Percentiles rank a stretch among this genome's conserved stretches.
Evolutionary conservation across 202 grass and related monocot species (phyloP).

Genomic region (Eragrostis tef): DNA sequence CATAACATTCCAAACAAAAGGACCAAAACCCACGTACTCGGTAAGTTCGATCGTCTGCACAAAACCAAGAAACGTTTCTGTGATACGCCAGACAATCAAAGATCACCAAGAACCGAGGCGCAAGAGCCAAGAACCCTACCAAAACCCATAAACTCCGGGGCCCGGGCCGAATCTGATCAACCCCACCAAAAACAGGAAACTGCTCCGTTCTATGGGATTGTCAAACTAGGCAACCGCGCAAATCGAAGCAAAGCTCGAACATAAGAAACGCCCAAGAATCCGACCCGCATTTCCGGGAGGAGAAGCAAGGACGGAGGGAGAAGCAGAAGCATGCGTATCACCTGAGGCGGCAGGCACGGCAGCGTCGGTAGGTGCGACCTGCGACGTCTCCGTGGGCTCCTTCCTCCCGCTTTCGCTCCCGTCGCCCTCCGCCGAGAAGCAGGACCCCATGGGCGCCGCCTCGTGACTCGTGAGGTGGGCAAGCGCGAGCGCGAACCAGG

Average conservation of each 20-base stretch:
- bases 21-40: background rate
- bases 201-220: background rate
- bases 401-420: background rate
- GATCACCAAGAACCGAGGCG: background rate
- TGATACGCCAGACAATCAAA: background rate
- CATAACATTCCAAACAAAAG: too few relatives aligned
- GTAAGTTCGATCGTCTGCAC: background rate
- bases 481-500: background rate
- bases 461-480: background rate
- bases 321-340: background rate
- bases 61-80: background rate
- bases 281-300: background rate
- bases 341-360: conserved; percentile 1
- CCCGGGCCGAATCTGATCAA: conserved; percentile 21
- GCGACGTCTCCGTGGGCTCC: conserved; percentile 27
- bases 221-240: background rate
- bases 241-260: background rate
- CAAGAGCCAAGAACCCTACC: conserved; percentile 27
- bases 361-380: conserved; percentile 26
- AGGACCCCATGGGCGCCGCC: conserved; percentile 50
- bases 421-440: conserved; percentile 38
- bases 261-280: conserved; percentile 14
- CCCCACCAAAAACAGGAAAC: conserved; percentile 5
- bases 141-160: conserved; percentile 5
- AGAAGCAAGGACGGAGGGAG: background rate